A percentile compares a stretch with the other conserved stretches of the same genome.
Conservation (phyloP, 2,329 filamentous ascomycete genomes). For the Aureobasidium lini region DNA sequence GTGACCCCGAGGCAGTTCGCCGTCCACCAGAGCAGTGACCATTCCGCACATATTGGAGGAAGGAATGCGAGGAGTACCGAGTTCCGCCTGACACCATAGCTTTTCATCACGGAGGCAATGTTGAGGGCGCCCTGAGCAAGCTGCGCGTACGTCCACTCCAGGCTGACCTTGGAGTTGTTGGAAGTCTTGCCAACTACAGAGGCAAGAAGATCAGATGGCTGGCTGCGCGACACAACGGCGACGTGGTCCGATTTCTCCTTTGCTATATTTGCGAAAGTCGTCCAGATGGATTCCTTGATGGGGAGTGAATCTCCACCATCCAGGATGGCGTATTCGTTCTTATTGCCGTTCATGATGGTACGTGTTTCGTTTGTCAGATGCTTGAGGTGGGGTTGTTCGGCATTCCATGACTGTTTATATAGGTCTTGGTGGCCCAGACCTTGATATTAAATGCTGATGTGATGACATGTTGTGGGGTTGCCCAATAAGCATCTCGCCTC, state of each 20-base stretch:
- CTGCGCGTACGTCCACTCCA: conserved; percentile 4
- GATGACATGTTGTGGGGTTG: not conserved
- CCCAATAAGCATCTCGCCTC: not conserved
- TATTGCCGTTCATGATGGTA: not conserved
- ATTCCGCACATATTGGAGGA: not conserved
- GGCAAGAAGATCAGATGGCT: not conserved
- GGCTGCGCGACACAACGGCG: not conserved
- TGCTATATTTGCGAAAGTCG: not conserved
- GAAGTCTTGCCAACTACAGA: not conserved
- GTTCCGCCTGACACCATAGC: not conserved
- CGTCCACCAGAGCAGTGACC: not conserved
- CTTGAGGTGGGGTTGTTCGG: not conserved
- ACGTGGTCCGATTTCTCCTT: not conserved
- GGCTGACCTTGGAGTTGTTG: not conserved
- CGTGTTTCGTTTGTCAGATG: not conserved
- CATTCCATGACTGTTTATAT: not conserved
- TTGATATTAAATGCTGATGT: not conserved
- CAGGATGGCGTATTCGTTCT: not conserved
- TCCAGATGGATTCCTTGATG: not conserved
- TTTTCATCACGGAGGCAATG: not conserved
- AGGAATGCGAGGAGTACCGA: not conserved
- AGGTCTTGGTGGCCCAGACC: no score
- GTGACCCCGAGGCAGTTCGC: not conserved
- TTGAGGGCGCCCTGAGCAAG: not conserved
- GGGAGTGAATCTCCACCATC: not conserved